Base-by-base conservation (phyloP, 257 asterid genomes). In the Przewalskia tangutica region DNA sequence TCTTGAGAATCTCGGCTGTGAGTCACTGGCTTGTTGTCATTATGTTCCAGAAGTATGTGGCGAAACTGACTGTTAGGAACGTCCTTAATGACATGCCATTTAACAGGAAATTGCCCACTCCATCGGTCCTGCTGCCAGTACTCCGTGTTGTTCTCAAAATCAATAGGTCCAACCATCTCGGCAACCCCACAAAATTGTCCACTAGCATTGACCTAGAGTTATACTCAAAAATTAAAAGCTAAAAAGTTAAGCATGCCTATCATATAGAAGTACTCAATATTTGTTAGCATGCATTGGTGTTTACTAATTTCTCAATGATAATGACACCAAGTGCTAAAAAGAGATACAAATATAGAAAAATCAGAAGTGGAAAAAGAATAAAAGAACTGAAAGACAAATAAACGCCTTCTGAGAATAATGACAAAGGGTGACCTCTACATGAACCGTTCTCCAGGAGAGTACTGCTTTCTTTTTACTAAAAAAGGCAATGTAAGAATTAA, bases 121-220 rank as follows among this genome's bases (percentile, higher is more conserved):
- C 99, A 96, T 88, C 99, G 91, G 84, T 96, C 98, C 88, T 94
- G 98, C 92, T 93, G 98, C 99, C 99, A 96, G 93, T 96, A 91
- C 81, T 96, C 95, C 23, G 99, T 98, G 87, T 92, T 92, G 65
- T 91, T 92, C 83, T 96, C 97, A 82, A 96, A 96, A 87, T 96
- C 97, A 84, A 96, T 93, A 44, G 92, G 87, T 79, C 99, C 99
- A 84, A 89, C 86, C 99, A 96, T 96, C 92, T 96, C 98, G 14
- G 99, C 99, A 81, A 96, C 90, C 67, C 99, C 99, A 87, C 99
- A 96, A 83, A 96, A 96, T 85, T 94, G 99, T 23, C 98, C 99
- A 85, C 98, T 96, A 59, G 98, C 98, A 90, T 96, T 96, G 63
- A 96, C 98, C 98, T 94, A 90, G 63, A 79, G 79, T 62, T 20